Conservation (phyloP, 768 basidiomycete genomes). For the Mycena capillaripes region DNA sequence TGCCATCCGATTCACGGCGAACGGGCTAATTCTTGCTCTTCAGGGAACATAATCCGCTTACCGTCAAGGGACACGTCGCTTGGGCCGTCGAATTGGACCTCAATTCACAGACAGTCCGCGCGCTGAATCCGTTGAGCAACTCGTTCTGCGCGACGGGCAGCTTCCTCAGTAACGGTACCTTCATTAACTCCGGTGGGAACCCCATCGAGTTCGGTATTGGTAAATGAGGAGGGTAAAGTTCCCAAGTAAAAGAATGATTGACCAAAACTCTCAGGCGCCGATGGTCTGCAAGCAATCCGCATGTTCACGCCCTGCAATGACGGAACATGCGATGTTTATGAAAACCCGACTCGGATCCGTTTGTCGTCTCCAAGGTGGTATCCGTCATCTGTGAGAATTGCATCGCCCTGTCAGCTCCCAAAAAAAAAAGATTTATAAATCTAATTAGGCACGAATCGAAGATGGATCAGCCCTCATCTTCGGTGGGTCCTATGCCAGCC, state of each 20-base stretch:
- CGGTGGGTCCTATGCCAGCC: conserved; percentile 33
- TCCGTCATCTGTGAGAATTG: conserved; percentile 50
- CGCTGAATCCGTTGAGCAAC: conserved; percentile 53
- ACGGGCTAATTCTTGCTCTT: too few species aligned
- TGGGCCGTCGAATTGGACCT: conserved; percentile 62
- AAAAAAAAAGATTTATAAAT: too few species aligned
- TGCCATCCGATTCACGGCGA: neutral
- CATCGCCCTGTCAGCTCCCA: neutral
- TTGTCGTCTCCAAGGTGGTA: conserved; percentile 58
- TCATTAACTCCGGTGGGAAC: conserved; percentile 44
- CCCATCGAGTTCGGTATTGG: conserved; percentile 31
- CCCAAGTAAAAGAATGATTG: too few species aligned
- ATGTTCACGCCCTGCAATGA: conserved; percentile 57
- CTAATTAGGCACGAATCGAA: conserved; percentile 37
- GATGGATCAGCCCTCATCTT: conserved; percentile 41
- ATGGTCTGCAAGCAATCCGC: conserved; percentile 53
- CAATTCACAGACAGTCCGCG: conserved; percentile 52
- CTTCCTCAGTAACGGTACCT: conserved; percentile 57
- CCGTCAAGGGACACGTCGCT: conserved; percentile 57
- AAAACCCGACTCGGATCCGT: conserved; percentile 50
- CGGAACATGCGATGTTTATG: conserved; percentile 50
- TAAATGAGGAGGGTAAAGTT: too few species aligned
- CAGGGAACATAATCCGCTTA: conserved; percentile 55
- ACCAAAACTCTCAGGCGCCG: conserved; percentile 27
- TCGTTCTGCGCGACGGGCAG: conserved; percentile 61